These are phyloP conservation scores for Terfezia claveryi DNA, from an alignment of 495 filamentous ascomycete genomes.

Conservation along the genomic window DNA sequence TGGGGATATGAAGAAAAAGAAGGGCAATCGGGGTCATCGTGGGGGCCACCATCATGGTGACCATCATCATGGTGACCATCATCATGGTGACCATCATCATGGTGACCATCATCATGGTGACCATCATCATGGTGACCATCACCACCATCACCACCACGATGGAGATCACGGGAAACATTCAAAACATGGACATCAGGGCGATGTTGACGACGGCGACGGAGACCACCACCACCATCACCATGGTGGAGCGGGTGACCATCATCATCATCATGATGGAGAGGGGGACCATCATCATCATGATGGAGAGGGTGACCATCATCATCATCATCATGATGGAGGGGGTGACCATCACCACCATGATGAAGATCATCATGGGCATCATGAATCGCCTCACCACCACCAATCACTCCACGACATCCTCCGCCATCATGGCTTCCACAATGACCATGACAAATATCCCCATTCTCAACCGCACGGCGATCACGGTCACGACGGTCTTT, in stretches of 20 bases:
- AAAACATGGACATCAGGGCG: neutral
- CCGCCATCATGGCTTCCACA: slow-evolving; percentile 6
- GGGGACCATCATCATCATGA: neutral
- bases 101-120: neutral
- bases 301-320: slow-evolving; percentile 2
- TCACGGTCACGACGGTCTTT: slow-evolving; percentile 19
- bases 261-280: slow-evolving; percentile 1
- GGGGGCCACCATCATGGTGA: neutral
- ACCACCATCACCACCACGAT: slow-evolving; percentile 12
- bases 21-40: neutral
- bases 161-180: slow-evolving; percentile 2
- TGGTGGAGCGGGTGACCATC: neutral
- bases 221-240: neutral
- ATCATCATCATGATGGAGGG: slow-evolving; percentile 1
- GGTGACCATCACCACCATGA: neutral
- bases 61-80: slow-evolving; percentile 2
- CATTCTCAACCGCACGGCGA: slow-evolving; percentile 22
- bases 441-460: slow-evolving; percentile 21
- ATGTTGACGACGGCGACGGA: neutral
- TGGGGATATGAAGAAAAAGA: no score
- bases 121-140: slow-evolving; percentile 1
- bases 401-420: neutral
- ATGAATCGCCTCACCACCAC: neutral
- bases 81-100: neutral
- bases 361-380: slow-evolving; percentile 7